Conservation (phyloP, 768 basidiomycete species). For the Sutorius australiensis region DNA sequence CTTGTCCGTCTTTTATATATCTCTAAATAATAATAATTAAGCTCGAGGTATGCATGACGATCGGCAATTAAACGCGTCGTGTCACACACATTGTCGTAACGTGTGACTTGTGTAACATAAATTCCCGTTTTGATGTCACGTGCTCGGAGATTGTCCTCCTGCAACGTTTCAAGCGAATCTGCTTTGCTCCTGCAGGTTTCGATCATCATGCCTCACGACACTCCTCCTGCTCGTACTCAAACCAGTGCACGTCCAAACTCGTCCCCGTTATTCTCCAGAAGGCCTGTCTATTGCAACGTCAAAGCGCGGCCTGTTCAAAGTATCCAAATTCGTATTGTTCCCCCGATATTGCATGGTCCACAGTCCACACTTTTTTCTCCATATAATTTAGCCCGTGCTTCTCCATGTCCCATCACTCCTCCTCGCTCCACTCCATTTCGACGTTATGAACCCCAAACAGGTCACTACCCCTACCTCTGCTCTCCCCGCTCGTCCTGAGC, state of each 20-base stretch:
- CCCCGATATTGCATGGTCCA: constrained; percentile 14
- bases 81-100: constrained; percentile 14
- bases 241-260: constrained; percentile 8
- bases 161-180: constrained; percentile 6
- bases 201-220: constrained; percentile 15
- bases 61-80: not conserved
- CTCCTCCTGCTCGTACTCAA: constrained; percentile 6
- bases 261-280: not conserved
- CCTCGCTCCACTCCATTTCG: constrained; percentile 4
- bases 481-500: constrained; percentile 9
- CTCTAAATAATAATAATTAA: too few species aligned
- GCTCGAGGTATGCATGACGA: not conserved
- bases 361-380: constrained; percentile 16
- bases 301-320: constrained; percentile 13
- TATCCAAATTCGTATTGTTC: constrained; percentile 13
- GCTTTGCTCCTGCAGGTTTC: constrained; percentile 1
- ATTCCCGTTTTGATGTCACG: not conserved
- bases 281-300: constrained; percentile 2
- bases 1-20: too few species aligned
- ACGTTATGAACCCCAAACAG: constrained; percentile 10
- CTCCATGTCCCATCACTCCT: constrained; percentile 1
- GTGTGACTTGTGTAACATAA: not conserved
- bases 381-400: constrained; percentile 13
- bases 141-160: constrained; percentile 18
- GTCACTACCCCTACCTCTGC: constrained; percentile 8